Base-by-base conservation (phyloP, 148 eudicot species). In the Amaranthus palmeri region DNA sequence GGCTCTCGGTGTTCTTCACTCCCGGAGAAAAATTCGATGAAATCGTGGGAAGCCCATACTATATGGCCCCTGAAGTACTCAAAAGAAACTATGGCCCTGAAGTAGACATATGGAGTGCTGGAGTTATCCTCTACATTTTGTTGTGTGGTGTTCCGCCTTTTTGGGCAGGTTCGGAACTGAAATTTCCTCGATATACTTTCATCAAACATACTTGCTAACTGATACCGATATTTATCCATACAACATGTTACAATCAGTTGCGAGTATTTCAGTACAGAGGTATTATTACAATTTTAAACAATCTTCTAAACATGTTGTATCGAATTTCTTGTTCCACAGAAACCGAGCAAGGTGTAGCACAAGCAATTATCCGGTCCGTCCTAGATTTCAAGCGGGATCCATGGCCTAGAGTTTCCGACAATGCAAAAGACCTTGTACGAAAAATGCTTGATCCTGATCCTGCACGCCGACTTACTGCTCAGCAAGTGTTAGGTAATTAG, bases 281-380 rank as follows among this genome's bases (percentile, higher is more conserved):
- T 25, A 2, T 25, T 25, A 25, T 25, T 25, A 25, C 36, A 4
- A 25, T 57, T 42, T 14, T 12, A 5, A 25, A 4, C 8, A 2
- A 6, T 10, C 45, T 45, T 59, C 55, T 48, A 6, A 44, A 11
- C 17, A 17, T 43, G 0, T 18, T 15, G 3, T 46, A 4, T 43
- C 5, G n/a, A 44, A 47, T 57, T 64, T 67, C 42, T 72, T 25
- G 18, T 67, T 6, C 14, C 71, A 62, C 90, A 92, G 98, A 89
- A 77, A 93, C 98, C 42, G 93, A 88, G 71, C 86, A 86, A 78
- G 93, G 93, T 18, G 85, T 86, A 67, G 90, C 93, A 18, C 83
- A 79, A 81, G 93, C 93, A 55, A 86, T 88, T 47, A 83, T 88
- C 53, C 82, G 81, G 53, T 86, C 93, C 3, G 78, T 72, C 36